Percentiles rank a stretch among this genome's conserved stretches.
phyloP scores from a whole-genome alignment of 1,284 basidiomycete species.

The Waitea zeae region DNA sequence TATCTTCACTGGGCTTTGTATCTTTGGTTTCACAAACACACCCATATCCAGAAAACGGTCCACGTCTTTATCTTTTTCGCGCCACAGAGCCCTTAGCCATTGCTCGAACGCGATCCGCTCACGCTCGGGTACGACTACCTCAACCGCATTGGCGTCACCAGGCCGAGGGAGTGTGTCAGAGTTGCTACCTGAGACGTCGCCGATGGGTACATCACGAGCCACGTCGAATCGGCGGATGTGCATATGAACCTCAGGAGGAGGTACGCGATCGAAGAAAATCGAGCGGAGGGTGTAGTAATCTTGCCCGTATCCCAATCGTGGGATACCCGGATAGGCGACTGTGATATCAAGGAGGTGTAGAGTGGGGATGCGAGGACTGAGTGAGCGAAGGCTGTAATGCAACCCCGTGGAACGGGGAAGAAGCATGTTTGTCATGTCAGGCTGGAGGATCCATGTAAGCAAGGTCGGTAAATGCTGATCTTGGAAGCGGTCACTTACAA shows the following conservation, averaged over 20 bases:
- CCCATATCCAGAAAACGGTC: too few relatives aligned
- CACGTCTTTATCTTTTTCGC: too few relatives aligned
- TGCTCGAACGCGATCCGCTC: slow-evolving; percentile 64
- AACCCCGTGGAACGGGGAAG: slow-evolving; percentile 87
- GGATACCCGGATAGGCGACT: slow-evolving; percentile 77
- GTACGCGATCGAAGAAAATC: slow-evolving; percentile 68
- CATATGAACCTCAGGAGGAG: slow-evolving; percentile 78
- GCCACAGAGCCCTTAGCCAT: slow-evolving; percentile 76
- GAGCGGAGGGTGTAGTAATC: slow-evolving; percentile 78
- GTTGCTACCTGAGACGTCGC: slow-evolving; percentile 25
- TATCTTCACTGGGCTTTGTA: too few relatives aligned
- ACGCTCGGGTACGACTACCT: slow-evolving; percentile 43
- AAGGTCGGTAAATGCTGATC: slow-evolving; percentile 2
- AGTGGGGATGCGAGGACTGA: slow-evolving; percentile 61
- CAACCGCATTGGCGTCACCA: slow-evolving; percentile 15
- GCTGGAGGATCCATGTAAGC: too few relatives aligned
- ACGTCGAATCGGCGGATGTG: slow-evolving; percentile 71
- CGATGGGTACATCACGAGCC: slow-evolving; percentile 44
- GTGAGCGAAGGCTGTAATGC: slow-evolving; percentile 68
- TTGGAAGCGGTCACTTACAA: slow-evolving; percentile 31
- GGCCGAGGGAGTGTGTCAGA: slow-evolving; percentile 17
- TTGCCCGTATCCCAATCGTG: slow-evolving; percentile 59
- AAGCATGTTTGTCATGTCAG: slow-evolving; percentile 64
- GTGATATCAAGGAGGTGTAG: slow-evolving; percentile 82
- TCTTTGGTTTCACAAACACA: too few relatives aligned